phyloP scores from a whole-genome alignment of 768 basidiomycete genomes.

The Rhodosporidiobolus sp. region DNA sequence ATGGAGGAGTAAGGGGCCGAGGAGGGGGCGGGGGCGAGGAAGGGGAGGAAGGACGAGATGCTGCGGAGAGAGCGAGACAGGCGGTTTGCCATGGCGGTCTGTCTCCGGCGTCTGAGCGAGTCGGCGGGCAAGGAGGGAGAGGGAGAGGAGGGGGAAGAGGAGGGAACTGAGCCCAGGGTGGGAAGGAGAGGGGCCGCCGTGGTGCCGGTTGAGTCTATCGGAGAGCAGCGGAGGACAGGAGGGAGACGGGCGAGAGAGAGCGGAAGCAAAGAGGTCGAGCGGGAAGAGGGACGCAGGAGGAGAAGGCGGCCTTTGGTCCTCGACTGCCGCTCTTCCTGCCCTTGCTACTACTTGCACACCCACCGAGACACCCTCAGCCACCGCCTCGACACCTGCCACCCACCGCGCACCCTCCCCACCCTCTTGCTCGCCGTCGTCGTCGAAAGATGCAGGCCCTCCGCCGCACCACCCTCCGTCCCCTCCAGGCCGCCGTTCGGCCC shows the following conservation, averaged over 20 bases:
- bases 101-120: not conserved
- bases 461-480: conserved; percentile 14
- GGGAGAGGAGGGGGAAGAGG: not conserved
- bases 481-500: not conserved
- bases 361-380: not conserved
- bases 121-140: not conserved
- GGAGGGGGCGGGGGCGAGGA: not conserved
- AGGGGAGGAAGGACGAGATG: not conserved
- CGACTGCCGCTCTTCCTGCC: too few relatives aligned
- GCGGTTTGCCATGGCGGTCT: not conserved
- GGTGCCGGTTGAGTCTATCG: too few relatives aligned
- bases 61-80: not conserved
- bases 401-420: not conserved
- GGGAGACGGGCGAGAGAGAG: too few relatives aligned
- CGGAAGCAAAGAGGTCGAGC: too few relatives aligned
- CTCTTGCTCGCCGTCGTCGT: not conserved
- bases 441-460: conserved; percentile 22
- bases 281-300: too few relatives aligned
- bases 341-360: not conserved
- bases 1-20: not conserved
- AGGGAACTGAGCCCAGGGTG: not conserved
- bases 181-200: too few relatives aligned
- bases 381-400: not conserved
- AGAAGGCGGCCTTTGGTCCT: too few relatives aligned
- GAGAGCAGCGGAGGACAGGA: too few relatives aligned